Conservation (phyloP, 352 stramenopile species). For the Phytophthora pistaciae region DNA sequence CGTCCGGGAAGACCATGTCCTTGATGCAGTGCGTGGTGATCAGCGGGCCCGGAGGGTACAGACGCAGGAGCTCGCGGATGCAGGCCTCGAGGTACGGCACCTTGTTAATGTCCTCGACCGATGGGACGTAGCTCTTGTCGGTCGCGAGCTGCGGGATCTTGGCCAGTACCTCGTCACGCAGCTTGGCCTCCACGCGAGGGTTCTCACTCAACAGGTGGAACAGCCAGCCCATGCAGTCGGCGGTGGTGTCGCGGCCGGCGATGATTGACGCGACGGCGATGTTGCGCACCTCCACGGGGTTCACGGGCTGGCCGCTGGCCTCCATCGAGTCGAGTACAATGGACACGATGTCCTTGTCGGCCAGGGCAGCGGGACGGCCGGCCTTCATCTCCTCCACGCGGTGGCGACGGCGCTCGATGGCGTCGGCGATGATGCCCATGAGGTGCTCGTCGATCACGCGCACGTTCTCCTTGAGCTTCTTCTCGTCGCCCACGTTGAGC, state of each 20-base stretch:
- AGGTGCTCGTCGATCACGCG: constrained; percentile 50
- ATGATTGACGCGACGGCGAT: constrained; percentile 81
- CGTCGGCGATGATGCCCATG: constrained; percentile 46
- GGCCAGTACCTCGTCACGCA: constrained; percentile 30
- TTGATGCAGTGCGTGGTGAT: constrained; percentile 49
- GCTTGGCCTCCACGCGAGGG: constrained; percentile 31
- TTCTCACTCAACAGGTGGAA: constrained; percentile 38
- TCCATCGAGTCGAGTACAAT: constrained; percentile 34
- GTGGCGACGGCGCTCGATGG: constrained; percentile 39
- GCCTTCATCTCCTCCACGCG: constrained; percentile 18
- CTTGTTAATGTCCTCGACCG: constrained; percentile 56
- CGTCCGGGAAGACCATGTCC: constrained; percentile 64
- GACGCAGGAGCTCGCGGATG: constrained; percentile 64
- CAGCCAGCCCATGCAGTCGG: constrained; percentile 64
- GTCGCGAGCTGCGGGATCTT: constrained; percentile 35
- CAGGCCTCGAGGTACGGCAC: constrained; percentile 69
- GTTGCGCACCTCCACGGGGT: constrained; percentile 54
- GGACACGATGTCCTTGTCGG: constrained; percentile 37
- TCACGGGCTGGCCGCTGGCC: constrained; percentile 26
- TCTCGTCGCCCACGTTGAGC: constrained; percentile 52
- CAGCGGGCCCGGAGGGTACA: constrained; percentile 56
- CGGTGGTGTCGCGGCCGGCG: constrained; percentile 75
- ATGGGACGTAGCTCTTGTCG: constrained; percentile 35
- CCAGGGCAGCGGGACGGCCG: not conserved
- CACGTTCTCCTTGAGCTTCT: constrained; percentile 40